Evolutionary conservation across 1,284 basidiomycete genomes (phyloP).

Genomic region (Flammula alnicola): DNA sequence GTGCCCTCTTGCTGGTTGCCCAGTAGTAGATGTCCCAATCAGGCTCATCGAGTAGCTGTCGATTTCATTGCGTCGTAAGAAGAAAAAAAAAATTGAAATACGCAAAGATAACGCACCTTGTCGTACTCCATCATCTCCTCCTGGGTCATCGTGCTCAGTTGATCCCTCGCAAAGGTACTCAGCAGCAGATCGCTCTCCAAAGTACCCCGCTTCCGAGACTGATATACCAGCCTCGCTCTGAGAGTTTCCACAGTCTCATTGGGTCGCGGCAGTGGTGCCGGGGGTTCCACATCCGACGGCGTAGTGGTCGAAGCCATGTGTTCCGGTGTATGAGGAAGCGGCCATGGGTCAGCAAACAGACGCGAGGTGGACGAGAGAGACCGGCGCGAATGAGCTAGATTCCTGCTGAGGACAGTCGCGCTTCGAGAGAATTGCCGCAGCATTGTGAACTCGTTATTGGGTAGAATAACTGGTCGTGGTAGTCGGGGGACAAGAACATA

Average conservation of each 20-base stretch:
- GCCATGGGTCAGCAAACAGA: slow-evolving; percentile 65
- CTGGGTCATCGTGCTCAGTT: slow-evolving; percentile 69
- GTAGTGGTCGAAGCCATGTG: slow-evolving; percentile 64
- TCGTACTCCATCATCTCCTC: slow-evolving; percentile 91
- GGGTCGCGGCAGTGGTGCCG: slow-evolving; percentile 58
- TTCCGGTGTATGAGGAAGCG: slow-evolving; percentile 73
- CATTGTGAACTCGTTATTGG: slow-evolving; percentile 8
- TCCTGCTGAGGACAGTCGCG: slow-evolving; percentile 4
- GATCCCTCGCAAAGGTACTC: slow-evolving; percentile 89
- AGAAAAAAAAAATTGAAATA: neutral
- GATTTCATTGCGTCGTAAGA: neutral
- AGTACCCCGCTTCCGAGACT: slow-evolving; percentile 93
- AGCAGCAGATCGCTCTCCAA: slow-evolving; percentile 93
- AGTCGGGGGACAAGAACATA: neutral
- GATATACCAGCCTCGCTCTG: slow-evolving; percentile 90
- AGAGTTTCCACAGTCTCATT: slow-evolving; percentile 72
- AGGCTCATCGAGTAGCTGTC: slow-evolving; percentile 87
- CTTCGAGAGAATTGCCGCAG: slow-evolving; percentile 11
- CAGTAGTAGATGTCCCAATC: slow-evolving; percentile 99
- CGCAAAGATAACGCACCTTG: slow-evolving; percentile 61
- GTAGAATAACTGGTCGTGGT: neutral
- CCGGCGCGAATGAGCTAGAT: neutral
- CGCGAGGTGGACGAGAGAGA: slow-evolving; percentile 12
- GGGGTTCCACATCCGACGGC: slow-evolving; percentile 49
- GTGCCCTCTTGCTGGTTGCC: slow-evolving; percentile 79